Evolutionary conservation across 1,284 basidiomycete species (phyloP).

Genomic region (Pseudozyma sp.): DNA sequence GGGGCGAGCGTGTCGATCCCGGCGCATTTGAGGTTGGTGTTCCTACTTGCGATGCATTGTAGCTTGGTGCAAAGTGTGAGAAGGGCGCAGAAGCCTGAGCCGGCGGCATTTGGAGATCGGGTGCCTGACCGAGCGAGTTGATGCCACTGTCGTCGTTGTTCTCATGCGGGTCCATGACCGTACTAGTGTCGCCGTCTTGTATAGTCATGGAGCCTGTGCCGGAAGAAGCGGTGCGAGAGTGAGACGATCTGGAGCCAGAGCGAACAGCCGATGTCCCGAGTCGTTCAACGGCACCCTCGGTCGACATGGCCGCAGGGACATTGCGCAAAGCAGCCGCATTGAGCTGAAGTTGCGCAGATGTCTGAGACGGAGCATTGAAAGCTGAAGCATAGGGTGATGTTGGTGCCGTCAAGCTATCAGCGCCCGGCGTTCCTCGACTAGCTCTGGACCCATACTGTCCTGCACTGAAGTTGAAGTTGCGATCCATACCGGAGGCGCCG

Average conservation of each 20-base stretch:
- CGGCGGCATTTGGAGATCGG: slow-evolving; percentile 57
- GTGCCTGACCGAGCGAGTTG: slow-evolving; percentile 30
- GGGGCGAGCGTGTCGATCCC: slow-evolving; percentile 25
- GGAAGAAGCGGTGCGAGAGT: slow-evolving; percentile 36
- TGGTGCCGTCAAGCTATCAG: slow-evolving; percentile 26
- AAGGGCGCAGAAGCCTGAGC: slow-evolving; percentile 59
- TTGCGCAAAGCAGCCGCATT: slow-evolving; percentile 56
- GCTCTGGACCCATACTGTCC: slow-evolving; percentile 1
- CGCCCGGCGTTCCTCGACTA: slow-evolving; percentile 11
- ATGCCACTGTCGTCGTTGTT: slow-evolving; percentile 18
- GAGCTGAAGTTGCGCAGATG: slow-evolving; percentile 55
- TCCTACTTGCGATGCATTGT: slow-evolving; percentile 23
- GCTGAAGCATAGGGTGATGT: slow-evolving; percentile 42
- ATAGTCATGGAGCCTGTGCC: slow-evolving; percentile 34
- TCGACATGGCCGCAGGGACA: slow-evolving; percentile 49
- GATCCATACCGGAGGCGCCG: slow-evolving; percentile 21
- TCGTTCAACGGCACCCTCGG: slow-evolving; percentile 49
- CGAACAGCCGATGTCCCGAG: slow-evolving; percentile 18
- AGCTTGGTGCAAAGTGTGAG: slow-evolving; percentile 40
- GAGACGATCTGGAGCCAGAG: slow-evolving; percentile 6
- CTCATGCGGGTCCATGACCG: slow-evolving; percentile 37
- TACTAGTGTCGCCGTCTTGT: slow-evolving; percentile 48
- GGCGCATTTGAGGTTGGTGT: slow-evolving; percentile 24
- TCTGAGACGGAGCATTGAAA: slow-evolving; percentile 44
- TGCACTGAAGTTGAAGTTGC: slow-evolving; percentile 10